Percentiles rank a stretch among this genome's conserved stretches.
These are phyloP conservation scores for Kuraishia hungarica DNA, from an alignment of 805 yeast species.

Conservation along the genomic window DNA sequence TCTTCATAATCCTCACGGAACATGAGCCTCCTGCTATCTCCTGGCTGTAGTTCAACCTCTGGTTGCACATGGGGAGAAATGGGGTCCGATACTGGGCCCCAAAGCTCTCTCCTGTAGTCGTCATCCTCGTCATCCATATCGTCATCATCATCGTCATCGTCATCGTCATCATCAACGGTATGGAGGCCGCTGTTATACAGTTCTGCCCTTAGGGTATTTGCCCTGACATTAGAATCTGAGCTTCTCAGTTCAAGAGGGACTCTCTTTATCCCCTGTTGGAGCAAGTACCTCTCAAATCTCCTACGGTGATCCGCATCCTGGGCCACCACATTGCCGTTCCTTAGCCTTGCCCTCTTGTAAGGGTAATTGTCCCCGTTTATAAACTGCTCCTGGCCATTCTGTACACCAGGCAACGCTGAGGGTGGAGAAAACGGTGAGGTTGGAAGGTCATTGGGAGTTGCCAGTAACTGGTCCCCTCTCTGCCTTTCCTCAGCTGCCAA, in stretches of 20 bases:
- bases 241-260: neutral
- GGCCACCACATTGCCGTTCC: neutral
- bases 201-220: neutral
- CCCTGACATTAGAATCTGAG: neutral
- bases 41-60: neutral
- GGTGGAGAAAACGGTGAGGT: slow-evolving; percentile 1
- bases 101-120: neutral
- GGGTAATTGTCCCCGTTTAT: neutral
- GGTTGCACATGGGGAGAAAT: neutral
- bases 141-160: neutral
- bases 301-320: slow-evolving; percentile 3
- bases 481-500: neutral
- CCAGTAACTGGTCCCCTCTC: neutral
- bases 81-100: neutral
- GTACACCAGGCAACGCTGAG: neutral
- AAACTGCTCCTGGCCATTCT: neutral
- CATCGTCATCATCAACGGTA: neutral
- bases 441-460: neutral
- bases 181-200: neutral
- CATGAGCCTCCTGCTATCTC: neutral
- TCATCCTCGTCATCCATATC: slow-evolving; percentile 3
- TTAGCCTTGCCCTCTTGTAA: neutral
- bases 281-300: slow-evolving; percentile 2
- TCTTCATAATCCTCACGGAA: slow-evolving; percentile 5
- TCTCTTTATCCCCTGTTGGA: neutral